Evolutionary conservation across 495 filamentous ascomycete genomes (phyloP), one percentile per base, ranked within the genome.

Genomic region (Podospora pseudocomata): DNA sequence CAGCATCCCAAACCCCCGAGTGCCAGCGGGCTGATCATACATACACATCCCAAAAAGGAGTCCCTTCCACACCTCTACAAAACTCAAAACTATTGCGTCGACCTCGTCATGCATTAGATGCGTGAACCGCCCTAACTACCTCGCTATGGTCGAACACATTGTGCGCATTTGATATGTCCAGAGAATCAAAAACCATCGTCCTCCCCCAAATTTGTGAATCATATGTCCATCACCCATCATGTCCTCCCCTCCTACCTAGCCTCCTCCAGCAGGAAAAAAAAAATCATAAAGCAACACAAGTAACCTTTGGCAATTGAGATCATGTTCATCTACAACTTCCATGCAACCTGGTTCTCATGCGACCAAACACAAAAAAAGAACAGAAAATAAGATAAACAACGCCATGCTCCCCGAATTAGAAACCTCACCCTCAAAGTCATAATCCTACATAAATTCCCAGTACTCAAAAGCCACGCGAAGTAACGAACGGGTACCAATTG

Each of bases 101-200:
- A 64, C 61, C 56, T 70, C 60, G 0, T 58, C n/a, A 44, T 60
- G 59, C 60, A 44, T 58, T 55, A 64, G 7, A 39, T 67, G 65
- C 44, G 28, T 44, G 19, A 44, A 49, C 39, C 39, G 39, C 13
- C 56, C 44, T 28, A 34, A 60, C 53, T 59, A 23, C 53, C 18
- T 28, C 32, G 60, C 60, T 60, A 39, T 57, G 57, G 4, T 18
- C 64, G 67, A 66, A 66, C 68, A 69, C 20, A 26, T 20, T 58
- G 58, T 58, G 67, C 68, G 49, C 75, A 71, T 73, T 68, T 74
- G 73, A 75, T 81, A 80, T 82, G 80, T 80, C 74, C 76, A 78
- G 71, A 75, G 74, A 80, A 77, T 77, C 73, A 75, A 66, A 66
- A 74, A 70, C 66, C 70, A 68, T 74, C 71, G 65, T 69, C 72